These are phyloP conservation scores for Podospora comata DNA, from an alignment of 495 filamentous ascomycete genomes.

Conservation along the genomic window DNA sequence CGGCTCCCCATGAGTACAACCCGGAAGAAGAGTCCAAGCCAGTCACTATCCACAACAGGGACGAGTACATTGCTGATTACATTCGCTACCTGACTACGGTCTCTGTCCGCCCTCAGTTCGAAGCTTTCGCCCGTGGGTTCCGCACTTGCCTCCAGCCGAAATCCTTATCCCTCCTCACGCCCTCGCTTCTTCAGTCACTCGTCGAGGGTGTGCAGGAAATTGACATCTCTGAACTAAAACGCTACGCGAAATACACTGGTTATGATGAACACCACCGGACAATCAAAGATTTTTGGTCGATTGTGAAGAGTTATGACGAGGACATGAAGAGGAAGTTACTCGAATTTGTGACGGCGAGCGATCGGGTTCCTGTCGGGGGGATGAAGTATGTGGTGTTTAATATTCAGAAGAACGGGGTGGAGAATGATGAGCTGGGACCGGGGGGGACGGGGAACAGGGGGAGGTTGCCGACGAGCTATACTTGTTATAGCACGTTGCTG, in stretches of 20 bases:
- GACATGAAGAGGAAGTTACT: slow-evolving; percentile 68
- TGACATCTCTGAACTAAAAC: slow-evolving; percentile 66
- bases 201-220: slow-evolving; percentile 81
- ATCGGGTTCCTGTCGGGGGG: slow-evolving; percentile 83
- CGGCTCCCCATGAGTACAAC: slow-evolving; percentile 33
- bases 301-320: slow-evolving; percentile 66
- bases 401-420: slow-evolving; percentile 73
- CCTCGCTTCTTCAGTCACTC: slow-evolving; percentile 65
- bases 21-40: slow-evolving; percentile 50
- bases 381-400: slow-evolving; percentile 75
- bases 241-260: slow-evolving; percentile 71
- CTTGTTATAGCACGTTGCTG: slow-evolving; percentile 83
- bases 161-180: slow-evolving; percentile 67
- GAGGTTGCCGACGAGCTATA: slow-evolving; percentile 75
- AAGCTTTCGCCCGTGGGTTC: slow-evolving; percentile 82
- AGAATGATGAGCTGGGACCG: slow-evolving; percentile 44
- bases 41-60: slow-evolving; percentile 74
- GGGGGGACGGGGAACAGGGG: not conserved
- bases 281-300: slow-evolving; percentile 77
- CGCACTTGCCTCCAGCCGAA: slow-evolving; percentile 66
- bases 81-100: slow-evolving; percentile 78
- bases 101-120: slow-evolving; percentile 71
- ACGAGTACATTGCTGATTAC: slow-evolving; percentile 81
- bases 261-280: slow-evolving; percentile 64
- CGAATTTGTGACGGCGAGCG: slow-evolving; percentile 93